A percentile compares a stretch with the other conserved stretches of the same genome.
These are phyloP conservation scores for Mycocentrospora acerina DNA, from an alignment of 2,329 filamentous ascomycete species.

Conservation along the genomic window DNA sequence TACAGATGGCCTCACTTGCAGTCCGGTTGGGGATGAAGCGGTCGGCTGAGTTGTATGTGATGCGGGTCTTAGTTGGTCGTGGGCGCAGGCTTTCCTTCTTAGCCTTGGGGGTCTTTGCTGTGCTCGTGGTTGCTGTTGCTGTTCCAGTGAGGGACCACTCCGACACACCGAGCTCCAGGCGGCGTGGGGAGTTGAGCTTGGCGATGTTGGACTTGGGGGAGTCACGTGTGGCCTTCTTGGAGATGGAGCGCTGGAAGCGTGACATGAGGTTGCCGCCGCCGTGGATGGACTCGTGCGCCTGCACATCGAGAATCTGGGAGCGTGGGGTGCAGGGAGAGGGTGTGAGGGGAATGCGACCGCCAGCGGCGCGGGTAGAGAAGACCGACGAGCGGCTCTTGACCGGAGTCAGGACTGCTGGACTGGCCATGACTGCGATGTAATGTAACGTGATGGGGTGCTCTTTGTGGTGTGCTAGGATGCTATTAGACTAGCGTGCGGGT, in stretches of 20 bases:
- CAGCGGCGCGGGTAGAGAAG: constrained; percentile 89
- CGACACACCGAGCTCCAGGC: constrained; percentile 86
- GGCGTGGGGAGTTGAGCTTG: constrained; percentile 73
- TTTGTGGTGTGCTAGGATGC: constrained; percentile 18
- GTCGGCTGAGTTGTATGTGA: constrained; percentile 70
- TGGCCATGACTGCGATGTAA: constrained; percentile 67
- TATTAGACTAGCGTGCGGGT: constrained; percentile 21
- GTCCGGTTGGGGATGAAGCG: constrained; percentile 94
- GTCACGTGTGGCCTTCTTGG: constrained; percentile 71
- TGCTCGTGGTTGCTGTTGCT: constrained; percentile 51
- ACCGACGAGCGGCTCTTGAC: constrained; percentile 92
- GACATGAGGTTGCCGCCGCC: constrained; percentile 72
- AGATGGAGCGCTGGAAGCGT: constrained; percentile 71
- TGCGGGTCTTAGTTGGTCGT: constrained; percentile 41
- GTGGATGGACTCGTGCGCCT: constrained; percentile 69
- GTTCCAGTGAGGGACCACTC: constrained; percentile 91
- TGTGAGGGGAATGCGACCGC: constrained; percentile 90
- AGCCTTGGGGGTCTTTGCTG: constrained; percentile 52
- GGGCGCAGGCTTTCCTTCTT: constrained; percentile 38
- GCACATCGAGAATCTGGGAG: constrained; percentile 51
- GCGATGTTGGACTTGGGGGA: constrained; percentile 98
- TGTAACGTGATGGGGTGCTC: too few relatives aligned
- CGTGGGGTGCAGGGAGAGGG: constrained; percentile 73
- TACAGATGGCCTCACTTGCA: constrained; percentile 84
- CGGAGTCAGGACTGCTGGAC: constrained; percentile 79